Conservation (phyloP, 345 rosid genomes). For the Salix dunnii region DNA sequence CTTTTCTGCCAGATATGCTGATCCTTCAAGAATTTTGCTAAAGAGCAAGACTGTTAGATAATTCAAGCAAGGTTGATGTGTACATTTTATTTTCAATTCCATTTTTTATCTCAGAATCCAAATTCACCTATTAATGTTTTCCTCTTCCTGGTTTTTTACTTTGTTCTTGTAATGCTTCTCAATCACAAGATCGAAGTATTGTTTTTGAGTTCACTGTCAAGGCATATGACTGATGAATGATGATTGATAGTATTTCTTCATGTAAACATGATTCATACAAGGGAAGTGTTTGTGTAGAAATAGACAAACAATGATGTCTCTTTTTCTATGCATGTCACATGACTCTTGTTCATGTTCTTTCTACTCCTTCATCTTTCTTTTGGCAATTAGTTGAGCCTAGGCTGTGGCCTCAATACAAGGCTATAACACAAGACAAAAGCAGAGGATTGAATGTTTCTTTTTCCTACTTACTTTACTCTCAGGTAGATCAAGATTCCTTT, state of each 20-base stretch:
- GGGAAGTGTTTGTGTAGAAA: neutral
- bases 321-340: neutral
- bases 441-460: neutral
- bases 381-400: neutral
- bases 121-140: neutral
- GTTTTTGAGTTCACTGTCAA: too few relatives aligned
- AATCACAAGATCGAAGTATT: neutral
- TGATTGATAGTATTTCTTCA: too few relatives aligned
- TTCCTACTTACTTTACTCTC: neutral
- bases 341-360: neutral
- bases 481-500: constrained; percentile 4
- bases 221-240: too few relatives aligned
- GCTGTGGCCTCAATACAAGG: neutral
- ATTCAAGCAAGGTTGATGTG: neutral
- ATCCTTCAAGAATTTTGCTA: constrained; percentile 25
- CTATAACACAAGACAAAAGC: neutral
- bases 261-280: too few relatives aligned
- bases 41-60: neutral
- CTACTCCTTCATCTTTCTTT: neutral
- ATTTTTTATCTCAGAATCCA: neutral
- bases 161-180: neutral
- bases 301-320: neutral
- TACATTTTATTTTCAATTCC: neutral
- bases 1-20: constrained; percentile 56
- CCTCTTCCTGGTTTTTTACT: too few relatives aligned